Conservation (phyloP, 495 filamentous ascomycete species). For the Penicillium alfredii region DNA sequence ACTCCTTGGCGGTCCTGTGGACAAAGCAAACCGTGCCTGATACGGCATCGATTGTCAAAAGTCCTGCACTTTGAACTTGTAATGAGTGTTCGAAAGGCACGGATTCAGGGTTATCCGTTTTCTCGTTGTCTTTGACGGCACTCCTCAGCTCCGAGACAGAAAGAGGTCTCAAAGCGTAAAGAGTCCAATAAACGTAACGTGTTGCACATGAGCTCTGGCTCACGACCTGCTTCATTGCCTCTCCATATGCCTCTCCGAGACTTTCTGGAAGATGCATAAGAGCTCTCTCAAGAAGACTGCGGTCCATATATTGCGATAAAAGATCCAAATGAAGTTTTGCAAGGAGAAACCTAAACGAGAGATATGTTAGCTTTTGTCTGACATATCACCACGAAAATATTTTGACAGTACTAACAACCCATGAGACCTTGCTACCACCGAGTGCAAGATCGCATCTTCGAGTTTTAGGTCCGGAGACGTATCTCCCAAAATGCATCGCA, state of each 20-base stretch:
- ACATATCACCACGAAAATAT: neutral
- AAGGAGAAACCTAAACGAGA: conserved; percentile 24
- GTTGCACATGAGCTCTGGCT: conserved; percentile 18
- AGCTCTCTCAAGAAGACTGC: conserved; percentile 18
- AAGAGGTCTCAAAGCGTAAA: conserved; percentile 24
- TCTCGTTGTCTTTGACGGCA: conserved; percentile 10
- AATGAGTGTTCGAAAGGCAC: conserved; percentile 17
- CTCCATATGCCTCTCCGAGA: conserved; percentile 29
- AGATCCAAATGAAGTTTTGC: conserved; percentile 26
- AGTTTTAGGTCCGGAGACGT: neutral
- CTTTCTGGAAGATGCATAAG: conserved; percentile 27
- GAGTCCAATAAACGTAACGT: conserved; percentile 27
- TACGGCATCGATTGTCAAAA: conserved; percentile 23
- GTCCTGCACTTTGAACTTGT: conserved; percentile 13
- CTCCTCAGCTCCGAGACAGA: conserved; percentile 21
- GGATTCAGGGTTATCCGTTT: neutral
- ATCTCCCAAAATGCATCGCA: neutral
- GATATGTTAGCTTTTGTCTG: neutral
- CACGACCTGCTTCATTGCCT: conserved; percentile 28
- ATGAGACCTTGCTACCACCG: conserved; percentile 21
- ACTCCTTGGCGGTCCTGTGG: conserved; percentile 30
- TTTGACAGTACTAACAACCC: conserved; percentile 21
- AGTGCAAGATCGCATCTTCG: conserved; percentile 1
- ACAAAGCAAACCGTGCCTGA: conserved; percentile 23
- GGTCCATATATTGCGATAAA: conserved; percentile 19